Percentiles rank a stretch among this genome's conserved stretches.
phyloP scores from a whole-genome alignment of 768 basidiomycete genomes.

The Exidia glandulosa region DNA sequence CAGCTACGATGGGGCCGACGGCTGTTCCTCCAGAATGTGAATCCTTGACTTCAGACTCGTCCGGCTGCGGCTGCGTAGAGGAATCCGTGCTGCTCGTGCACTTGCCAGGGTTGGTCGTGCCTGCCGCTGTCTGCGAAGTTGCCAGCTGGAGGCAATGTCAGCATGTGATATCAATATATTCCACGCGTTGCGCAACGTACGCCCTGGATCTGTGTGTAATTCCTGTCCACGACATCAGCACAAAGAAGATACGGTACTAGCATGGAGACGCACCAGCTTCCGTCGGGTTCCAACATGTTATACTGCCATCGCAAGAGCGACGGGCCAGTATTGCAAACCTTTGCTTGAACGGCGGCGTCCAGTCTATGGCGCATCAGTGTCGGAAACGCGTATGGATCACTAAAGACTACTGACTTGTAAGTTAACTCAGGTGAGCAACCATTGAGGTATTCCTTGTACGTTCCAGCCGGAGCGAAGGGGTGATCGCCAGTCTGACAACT shows the following conservation, averaged over 20 bases:
- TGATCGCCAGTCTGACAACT: not conserved
- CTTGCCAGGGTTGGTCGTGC: not conserved
- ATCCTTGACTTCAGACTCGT: not conserved
- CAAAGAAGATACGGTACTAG: too few relatives aligned
- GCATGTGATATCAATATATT: too few relatives aligned
- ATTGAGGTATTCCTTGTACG: not conserved
- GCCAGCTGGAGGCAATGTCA: not conserved
- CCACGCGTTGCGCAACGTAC: too few relatives aligned
- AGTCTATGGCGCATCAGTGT: not conserved
- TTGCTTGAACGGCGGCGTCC: too few relatives aligned
- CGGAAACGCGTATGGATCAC: not conserved
- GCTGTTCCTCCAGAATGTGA: not conserved
- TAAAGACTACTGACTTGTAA: not conserved
- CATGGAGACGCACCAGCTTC: too few relatives aligned
- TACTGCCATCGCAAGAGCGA: too few relatives aligned
- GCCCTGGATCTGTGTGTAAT: too few relatives aligned
- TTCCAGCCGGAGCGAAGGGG: not conserved
- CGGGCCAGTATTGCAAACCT: too few relatives aligned
- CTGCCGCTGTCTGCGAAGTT: not conserved
- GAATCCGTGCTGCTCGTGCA: not conserved
- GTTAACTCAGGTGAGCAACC: not conserved
- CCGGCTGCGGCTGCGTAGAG: not conserved
- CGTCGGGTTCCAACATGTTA: too few relatives aligned
- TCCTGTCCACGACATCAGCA: too few relatives aligned
- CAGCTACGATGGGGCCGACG: not conserved